Evolutionary conservation across 768 basidiomycete species (phyloP).

Genomic region (Paxillus ammoniavirescens): DNA sequence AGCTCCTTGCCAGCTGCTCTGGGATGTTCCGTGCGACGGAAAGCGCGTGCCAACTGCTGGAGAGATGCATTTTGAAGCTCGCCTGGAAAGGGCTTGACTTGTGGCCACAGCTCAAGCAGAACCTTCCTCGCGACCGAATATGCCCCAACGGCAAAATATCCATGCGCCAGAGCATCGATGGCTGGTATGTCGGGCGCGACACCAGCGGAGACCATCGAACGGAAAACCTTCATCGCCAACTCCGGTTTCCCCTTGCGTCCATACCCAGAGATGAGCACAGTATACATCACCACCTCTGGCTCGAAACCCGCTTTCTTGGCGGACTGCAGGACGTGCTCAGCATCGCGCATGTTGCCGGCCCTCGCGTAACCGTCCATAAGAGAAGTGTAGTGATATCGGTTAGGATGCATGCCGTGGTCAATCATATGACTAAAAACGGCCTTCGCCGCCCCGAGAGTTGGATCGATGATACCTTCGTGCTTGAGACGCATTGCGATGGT

Average conservation of each 20-base stretch:
- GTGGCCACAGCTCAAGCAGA: conserved; percentile 63
- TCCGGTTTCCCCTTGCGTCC: conserved; percentile 57
- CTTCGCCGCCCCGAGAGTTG: conserved; percentile 51
- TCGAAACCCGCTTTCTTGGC: conserved; percentile 49
- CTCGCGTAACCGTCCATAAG: conserved; percentile 73
- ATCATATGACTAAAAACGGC: conserved; percentile 59
- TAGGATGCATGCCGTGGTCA: conserved; percentile 67
- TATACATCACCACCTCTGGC: conserved; percentile 69
- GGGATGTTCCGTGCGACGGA: conserved; percentile 34
- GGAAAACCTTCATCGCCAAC: conserved; percentile 54
- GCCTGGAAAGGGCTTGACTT: conserved; percentile 59
- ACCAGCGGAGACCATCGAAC: conserved; percentile 58
- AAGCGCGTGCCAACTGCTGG: conserved; percentile 42
- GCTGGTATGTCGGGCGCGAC: conserved; percentile 68
- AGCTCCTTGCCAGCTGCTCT: conserved; percentile 14
- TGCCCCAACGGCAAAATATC: conserved; percentile 59
- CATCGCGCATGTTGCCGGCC: conserved; percentile 57
- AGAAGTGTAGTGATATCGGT: conserved; percentile 68
- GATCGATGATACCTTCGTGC: conserved; percentile 53
- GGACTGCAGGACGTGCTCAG: conserved; percentile 53
- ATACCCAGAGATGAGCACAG: conserved; percentile 72
- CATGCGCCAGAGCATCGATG: conserved; percentile 69
- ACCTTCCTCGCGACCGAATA: conserved; percentile 49
- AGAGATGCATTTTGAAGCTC: conserved; percentile 45
- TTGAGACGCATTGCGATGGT: conserved; percentile 62